Base-by-base conservation (phyloP, 2,329 filamentous ascomycete genomes). In the Penicillium sp. region DNA sequence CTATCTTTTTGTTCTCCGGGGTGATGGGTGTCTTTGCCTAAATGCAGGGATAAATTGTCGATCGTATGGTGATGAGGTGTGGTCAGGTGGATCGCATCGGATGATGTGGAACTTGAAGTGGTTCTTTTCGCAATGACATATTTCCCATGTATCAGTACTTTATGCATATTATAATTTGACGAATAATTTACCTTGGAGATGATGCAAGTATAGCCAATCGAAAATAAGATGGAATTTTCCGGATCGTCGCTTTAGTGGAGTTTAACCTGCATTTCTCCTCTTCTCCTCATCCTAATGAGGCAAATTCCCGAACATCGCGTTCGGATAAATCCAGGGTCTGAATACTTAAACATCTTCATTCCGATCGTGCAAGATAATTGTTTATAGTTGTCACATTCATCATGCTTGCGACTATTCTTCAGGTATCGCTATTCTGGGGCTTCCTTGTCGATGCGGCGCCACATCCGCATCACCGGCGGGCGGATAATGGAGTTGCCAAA, bases 21-120 rank as follows among this genome's bases (percentile, higher is more conserved):
- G 19, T 74, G 13, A 55, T 70, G 56, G 70, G 71, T 8, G 57
- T 66, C 37, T 21, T 70, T 37, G 63, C 63, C 43, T 69, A 79
- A 57, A 14, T 59, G 43, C 21, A 45, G 5, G 22, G 24, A 26
- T 27, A 26, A 2, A 5, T 1, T 1, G 26, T 26, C 5, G 19
- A 44, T 19, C 6, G 10, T n/a, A 31, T 27, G 44, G 44, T 47
- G 44, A n/a, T 31, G 24, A 11, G 42, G 1, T 46, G 22, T 27
- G 44, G 6, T 46, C 26, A 16, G 44, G 10, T 46, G 26, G 16
- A n/a, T n/a, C 16, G 16, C 26, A 27, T 31, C 16, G 9, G 26
- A 46, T 46, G 26, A 21, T 27, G n/a, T 19, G 24, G 24, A 27
- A 47, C 11, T 21, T 19, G 16, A n/a, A 29, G 26, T 47, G n/a